Conservation (phyloP, 345 rosid genomes). For the Hibiscus syriacus region DNA sequence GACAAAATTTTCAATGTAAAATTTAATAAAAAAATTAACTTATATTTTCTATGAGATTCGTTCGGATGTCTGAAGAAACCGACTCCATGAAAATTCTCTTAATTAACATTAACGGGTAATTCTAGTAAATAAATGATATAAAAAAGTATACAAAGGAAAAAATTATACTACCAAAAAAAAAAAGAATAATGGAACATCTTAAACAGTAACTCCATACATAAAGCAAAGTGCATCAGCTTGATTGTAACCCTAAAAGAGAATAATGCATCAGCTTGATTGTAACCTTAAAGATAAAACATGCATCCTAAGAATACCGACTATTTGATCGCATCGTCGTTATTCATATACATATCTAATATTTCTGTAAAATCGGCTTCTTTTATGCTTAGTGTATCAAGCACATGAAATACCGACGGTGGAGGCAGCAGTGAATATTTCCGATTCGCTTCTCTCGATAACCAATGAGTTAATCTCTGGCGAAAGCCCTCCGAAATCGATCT, state of each 20-base stretch:
- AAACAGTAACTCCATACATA: not conserved
- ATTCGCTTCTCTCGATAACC: conserved; percentile 39
- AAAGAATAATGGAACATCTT: not conserved
- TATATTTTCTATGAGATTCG: too few species aligned
- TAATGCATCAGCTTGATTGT: too few species aligned
- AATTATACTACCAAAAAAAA: too few species aligned
- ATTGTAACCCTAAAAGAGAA: not conserved
- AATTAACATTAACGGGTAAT: too few species aligned
- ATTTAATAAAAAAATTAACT: too few species aligned
- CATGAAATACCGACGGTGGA: conserved; percentile 39
- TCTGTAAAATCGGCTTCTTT: not conserved
- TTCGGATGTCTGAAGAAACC: too few species aligned
- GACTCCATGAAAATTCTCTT: too few species aligned
- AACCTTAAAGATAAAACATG: not conserved
- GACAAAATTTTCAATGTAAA: too few species aligned
- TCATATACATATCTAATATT: not conserved
- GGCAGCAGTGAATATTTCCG: conserved; percentile 48
- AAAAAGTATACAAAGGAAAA: too few species aligned
- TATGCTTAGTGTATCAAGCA: conserved; percentile 19
- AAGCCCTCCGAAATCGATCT: conserved; percentile 45
- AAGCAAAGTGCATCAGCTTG: not conserved
- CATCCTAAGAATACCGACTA: not conserved
- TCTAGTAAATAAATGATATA: too few species aligned
- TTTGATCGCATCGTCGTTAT: conserved; percentile 1
- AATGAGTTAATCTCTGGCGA: conserved; percentile 47